phyloP scores from a whole-genome alignment of 441 rosid species.

The Erodium texanum region DNA sequence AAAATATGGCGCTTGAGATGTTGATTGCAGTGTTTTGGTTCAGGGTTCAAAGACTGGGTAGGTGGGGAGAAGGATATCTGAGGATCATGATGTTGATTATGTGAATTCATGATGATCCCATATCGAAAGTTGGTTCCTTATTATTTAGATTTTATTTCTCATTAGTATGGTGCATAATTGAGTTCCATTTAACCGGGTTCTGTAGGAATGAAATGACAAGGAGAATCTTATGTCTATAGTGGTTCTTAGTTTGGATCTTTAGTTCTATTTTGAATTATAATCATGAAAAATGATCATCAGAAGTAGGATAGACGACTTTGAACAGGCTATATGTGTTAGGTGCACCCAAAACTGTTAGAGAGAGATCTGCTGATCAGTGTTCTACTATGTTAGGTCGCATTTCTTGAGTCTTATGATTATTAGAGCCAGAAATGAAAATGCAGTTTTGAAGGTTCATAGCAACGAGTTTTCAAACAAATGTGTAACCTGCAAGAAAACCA shows the following conservation, averaged over 20 bases:
- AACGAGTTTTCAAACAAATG: conserved; percentile 63
- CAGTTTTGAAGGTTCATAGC: conserved; percentile 30
- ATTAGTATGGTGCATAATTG: neutral
- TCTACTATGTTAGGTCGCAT: neutral
- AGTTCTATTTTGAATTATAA: neutral
- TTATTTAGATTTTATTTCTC: no score
- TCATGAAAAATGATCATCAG: neutral
- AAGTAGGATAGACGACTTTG: neutral
- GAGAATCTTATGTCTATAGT: neutral
- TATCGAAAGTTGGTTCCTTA: neutral
- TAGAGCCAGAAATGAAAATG: conserved; percentile 10
- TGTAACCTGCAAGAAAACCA: conserved; percentile 62
- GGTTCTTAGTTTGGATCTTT: neutral
- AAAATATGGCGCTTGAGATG: neutral
- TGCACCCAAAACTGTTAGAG: conserved; percentile 49
- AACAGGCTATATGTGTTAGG: no score
- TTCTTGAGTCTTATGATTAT: neutral
- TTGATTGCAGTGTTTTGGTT: conserved; percentile 1
- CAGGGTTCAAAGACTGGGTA: no score
- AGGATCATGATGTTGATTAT: neutral
- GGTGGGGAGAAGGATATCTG: neutral
- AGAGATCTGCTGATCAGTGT: conserved; percentile 42
- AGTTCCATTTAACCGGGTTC: neutral
- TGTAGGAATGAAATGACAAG: neutral
- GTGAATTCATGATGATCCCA: neutral